Conservation (phyloP, 75 land plant species). For the Sequoia sempervirens region DNA sequence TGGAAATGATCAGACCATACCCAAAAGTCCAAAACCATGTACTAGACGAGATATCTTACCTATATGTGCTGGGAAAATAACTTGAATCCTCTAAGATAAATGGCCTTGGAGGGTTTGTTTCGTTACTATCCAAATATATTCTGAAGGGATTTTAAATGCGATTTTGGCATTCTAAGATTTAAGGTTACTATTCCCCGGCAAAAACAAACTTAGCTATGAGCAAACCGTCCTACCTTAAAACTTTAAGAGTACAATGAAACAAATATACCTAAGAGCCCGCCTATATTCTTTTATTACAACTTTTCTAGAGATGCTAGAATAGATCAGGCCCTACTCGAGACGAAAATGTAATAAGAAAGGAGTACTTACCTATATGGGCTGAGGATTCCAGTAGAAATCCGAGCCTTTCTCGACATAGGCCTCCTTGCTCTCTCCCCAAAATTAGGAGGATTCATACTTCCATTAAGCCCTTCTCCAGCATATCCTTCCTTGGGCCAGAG, state of each 20-base stretch:
- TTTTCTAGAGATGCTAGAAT: background rate
- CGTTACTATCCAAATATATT: background rate
- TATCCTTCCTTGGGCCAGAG: constrained; percentile 67
- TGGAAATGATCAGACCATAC: background rate
- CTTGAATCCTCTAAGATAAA: background rate
- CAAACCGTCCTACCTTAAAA: background rate
- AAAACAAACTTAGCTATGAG: background rate
- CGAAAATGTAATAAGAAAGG: background rate
- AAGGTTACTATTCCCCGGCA: background rate
- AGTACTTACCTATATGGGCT: constrained; percentile 76
- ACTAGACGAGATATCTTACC: background rate
- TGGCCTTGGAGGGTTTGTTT: background rate
- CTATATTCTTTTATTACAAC: background rate
- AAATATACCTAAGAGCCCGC: background rate
- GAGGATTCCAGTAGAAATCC: constrained; percentile 57
- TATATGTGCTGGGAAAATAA: background rate
- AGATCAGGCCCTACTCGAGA: background rate
- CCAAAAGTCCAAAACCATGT: background rate
- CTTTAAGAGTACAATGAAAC: background rate
- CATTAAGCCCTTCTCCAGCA: constrained; percentile 19
- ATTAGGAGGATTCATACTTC: constrained; percentile 45
- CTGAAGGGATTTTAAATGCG: background rate
- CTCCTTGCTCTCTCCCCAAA: constrained; percentile 43
- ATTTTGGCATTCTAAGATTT: background rate
- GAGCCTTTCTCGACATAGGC: constrained; percentile 66